Percentiles rank a stretch among this genome's conserved stretches.
Conservation (phyloP, 257 asterid genomes). For the Asclepias syriaca region DNA sequence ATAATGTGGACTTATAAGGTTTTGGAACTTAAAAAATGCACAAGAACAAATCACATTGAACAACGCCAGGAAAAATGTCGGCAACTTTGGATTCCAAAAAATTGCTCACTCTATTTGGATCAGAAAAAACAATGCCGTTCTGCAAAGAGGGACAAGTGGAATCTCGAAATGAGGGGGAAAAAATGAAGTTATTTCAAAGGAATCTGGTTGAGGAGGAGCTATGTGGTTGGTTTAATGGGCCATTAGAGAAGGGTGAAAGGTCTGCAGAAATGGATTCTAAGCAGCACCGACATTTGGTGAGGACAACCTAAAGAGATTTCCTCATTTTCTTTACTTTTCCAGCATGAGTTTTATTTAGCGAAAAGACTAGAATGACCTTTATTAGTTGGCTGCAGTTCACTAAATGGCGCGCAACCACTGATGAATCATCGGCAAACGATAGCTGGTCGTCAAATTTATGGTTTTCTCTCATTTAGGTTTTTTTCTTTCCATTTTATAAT, state of each 20-base stretch:
- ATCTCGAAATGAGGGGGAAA: too few species aligned
- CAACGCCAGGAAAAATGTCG: slow-evolving; percentile 14
- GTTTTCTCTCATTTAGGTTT: not conserved
- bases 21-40: slow-evolving; percentile 2
- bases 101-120: not conserved
- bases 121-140: not conserved
- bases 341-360: not conserved
- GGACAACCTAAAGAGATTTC: not conserved
- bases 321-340: not conserved
- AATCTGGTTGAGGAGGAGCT: not conserved
- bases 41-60: not conserved
- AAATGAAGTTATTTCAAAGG: not conserved
- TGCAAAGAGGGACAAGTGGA: not conserved
- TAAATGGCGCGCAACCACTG: not conserved
- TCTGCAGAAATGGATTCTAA: not conserved
- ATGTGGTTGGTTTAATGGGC: slow-evolving; percentile 7
- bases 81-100: not conserved
- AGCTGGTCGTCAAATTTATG: not conserved
- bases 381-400: not conserved
- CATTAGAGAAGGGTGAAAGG: not conserved
- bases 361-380: slow-evolving; percentile 18
- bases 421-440: not conserved
- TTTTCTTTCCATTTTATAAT: too few species aligned
- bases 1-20: not conserved
- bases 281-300: slow-evolving; percentile 37